Percentiles rank a stretch among this genome's conserved stretches.
These are phyloP conservation scores for Oidiodendron maius DNA, from an alignment of 495 filamentous ascomycete species.

Conservation along the genomic window DNA sequence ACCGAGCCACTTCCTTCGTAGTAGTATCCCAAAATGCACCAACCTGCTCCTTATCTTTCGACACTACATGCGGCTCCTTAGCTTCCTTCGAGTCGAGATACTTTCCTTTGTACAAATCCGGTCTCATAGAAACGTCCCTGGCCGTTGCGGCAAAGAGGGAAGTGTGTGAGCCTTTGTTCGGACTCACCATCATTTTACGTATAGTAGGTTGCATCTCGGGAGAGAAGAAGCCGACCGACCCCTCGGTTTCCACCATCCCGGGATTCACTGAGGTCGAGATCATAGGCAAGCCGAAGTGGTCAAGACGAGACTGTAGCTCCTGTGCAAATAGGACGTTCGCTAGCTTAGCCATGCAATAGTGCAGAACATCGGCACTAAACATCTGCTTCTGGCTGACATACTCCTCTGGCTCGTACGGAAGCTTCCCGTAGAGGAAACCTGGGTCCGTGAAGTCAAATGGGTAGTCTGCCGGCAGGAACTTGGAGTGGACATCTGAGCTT, in stretches of 20 bases:
- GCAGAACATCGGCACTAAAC: conserved; percentile 1
- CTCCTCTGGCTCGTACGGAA: not conserved
- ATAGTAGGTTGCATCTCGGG: no score
- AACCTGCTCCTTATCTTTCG: no score
- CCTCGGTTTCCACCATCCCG: conserved; percentile 15
- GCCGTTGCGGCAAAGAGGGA: no score
- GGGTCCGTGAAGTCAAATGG: not conserved
- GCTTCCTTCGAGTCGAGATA: no score
- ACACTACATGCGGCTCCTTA: no score
- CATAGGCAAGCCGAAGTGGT: conserved; percentile 12
- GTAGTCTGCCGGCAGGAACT: not conserved
- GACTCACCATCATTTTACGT: no score
- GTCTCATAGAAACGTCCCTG: no score
- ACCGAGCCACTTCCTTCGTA: no score
- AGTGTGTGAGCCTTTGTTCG: no score
- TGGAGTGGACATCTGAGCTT: not conserved
- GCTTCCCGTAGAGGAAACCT: not conserved
- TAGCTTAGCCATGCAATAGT: conserved; percentile 17
- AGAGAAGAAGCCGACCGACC: no score
- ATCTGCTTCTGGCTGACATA: not conserved
- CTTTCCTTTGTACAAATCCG: no score
- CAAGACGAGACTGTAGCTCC: conserved; percentile 19
- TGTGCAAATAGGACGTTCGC: conserved; percentile 18
- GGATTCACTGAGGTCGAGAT: conserved; percentile 13
- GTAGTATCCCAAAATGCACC: no score